Evolutionary conservation across 257 asterid species (phyloP).

Genomic region (Capsicum baccatum): DNA sequence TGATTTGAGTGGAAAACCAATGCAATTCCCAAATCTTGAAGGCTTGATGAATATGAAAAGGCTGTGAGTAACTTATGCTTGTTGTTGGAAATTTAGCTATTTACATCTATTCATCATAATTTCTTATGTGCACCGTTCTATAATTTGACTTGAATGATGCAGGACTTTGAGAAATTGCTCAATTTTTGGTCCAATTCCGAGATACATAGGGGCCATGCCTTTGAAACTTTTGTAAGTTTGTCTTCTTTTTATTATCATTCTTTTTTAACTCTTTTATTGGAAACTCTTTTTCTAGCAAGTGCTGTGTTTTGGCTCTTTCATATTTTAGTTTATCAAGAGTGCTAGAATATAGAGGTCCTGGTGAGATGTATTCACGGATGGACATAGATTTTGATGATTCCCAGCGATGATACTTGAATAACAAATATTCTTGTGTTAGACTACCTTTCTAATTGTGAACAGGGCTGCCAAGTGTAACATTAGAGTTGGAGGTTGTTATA

Average conservation of each 20-base stretch:
- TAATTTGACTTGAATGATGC: conserved; percentile 43
- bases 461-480: not conserved
- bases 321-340: not conserved
- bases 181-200: conserved; percentile 66
- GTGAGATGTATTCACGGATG: not conserved
- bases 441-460: not conserved
- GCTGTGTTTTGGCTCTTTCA: not conserved
- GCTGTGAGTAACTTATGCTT: conserved; percentile 58
- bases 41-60: conserved; percentile 32
- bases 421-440: conserved; percentile 6
- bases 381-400: conserved; percentile 7
- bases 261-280: not conserved
- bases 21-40: conserved; percentile 60
- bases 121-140: conserved; percentile 27
- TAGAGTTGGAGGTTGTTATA: conserved; percentile 6
- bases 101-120: not conserved
- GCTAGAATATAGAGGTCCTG: not conserved
- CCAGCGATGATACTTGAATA: not conserved
- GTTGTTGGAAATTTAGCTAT: conserved; percentile 4
- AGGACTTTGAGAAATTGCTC: conserved; percentile 84
- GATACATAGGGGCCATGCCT: conserved; percentile 44
- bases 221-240: conserved; percentile 65
- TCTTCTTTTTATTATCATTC: not conserved
- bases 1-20: conserved; percentile 58
- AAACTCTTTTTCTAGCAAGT: not conserved